Conservation (phyloP, 2,329 filamentous ascomycete species). For the Nannizziopsis barbatae region DNA sequence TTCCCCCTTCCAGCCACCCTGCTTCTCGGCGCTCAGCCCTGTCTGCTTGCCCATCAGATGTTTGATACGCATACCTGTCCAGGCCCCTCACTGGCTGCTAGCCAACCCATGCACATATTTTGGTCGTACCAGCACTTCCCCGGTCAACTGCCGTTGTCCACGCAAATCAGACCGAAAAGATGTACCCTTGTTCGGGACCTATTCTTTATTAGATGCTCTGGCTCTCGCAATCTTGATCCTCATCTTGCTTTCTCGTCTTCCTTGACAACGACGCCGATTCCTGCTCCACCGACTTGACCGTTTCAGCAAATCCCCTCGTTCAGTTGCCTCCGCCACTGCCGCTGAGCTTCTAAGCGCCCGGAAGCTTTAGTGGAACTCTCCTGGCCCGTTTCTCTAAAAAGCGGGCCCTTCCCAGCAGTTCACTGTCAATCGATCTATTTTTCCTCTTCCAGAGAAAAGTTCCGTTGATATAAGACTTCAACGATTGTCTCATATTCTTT, state of each 20-base stretch:
- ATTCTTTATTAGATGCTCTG: background rate
- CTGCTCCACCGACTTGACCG: background rate
- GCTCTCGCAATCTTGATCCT: background rate
- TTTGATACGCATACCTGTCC: constrained; percentile 1
- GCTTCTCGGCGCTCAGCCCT: constrained; percentile 10
- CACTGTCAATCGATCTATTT: background rate
- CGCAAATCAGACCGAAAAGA: constrained; percentile 3
- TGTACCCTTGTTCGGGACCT: constrained; percentile 1
- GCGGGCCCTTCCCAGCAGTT: background rate
- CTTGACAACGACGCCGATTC: background rate
- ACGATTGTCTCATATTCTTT: too few relatives aligned
- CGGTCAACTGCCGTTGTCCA: constrained; percentile 2
- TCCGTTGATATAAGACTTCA: too few relatives aligned
- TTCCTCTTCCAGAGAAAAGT: background rate
- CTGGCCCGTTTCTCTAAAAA: background rate
- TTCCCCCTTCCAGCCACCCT: constrained; percentile 8
- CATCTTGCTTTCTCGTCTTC: background rate
- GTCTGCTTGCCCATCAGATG: constrained; percentile 4
- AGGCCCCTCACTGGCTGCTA: constrained; percentile 7
- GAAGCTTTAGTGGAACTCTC: background rate
- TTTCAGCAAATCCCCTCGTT: background rate
- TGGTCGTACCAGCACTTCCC: constrained; percentile 9
- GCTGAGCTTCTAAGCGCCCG: background rate
- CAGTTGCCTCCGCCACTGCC: background rate
- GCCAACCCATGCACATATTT: constrained; percentile 3